Evolutionary conservation across 140 eudicot species (phyloP).

Genomic region (Flaveria floridana): DNA sequence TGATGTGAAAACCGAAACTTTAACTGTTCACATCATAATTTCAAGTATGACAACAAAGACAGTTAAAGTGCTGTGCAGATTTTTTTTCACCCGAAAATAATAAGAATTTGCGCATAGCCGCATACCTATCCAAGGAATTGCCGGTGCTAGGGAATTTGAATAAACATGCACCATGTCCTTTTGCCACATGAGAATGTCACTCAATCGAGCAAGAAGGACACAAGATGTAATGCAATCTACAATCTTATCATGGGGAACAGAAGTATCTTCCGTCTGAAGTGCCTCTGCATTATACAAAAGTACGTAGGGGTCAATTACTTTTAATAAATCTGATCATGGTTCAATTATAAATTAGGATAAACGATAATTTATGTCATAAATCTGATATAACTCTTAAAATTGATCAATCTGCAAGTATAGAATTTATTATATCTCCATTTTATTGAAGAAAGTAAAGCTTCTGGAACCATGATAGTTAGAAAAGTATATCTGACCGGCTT

Average conservation of each 20-base stretch:
- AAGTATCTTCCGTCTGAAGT: conserved; percentile 42
- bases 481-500: conserved; percentile 48
- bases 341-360: not conserved
- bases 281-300: conserved; percentile 47
- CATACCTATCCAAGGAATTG: conserved; percentile 74
- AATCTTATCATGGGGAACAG: conserved; percentile 64
- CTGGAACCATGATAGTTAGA: not conserved
- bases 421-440: not conserved
- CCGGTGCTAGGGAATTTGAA: conserved; percentile 57
- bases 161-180: conserved; percentile 53
- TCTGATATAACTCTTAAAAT: not conserved
- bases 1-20: conserved; percentile 68
- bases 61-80: not conserved
- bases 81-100: not conserved
- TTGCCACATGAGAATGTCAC: conserved; percentile 61
- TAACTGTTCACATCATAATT: conserved; percentile 54
- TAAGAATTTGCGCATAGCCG: conserved; percentile 38
- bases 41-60: conserved; percentile 17
- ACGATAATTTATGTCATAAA: not conserved
- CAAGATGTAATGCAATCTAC: conserved; percentile 70
- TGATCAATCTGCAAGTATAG: not conserved
- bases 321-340: not conserved
- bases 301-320: conserved; percentile 22
- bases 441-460: not conserved
- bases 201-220: conserved; percentile 57